These are phyloP conservation scores for Clonostachys sp. DNA, from an alignment of 2,329 filamentous ascomycete genomes.

Conservation along the genomic window DNA sequence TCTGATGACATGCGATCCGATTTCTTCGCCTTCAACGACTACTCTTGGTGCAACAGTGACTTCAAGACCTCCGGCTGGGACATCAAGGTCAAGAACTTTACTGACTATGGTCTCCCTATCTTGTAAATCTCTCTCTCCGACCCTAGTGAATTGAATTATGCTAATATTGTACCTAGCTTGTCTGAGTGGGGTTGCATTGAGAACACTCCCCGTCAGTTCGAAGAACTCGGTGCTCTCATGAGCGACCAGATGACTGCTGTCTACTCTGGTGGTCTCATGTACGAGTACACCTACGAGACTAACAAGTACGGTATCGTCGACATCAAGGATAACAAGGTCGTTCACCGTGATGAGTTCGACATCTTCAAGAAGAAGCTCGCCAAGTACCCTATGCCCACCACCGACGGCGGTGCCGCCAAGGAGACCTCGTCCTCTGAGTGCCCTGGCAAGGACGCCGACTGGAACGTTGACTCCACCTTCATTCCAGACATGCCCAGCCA, in stretches of 20 bases:
- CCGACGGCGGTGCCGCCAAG: slow-evolving; percentile 41
- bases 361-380: slow-evolving; percentile 42
- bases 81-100: slow-evolving; percentile 83
- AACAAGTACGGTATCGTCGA: slow-evolving; percentile 78
- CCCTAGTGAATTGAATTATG: background rate
- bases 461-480: slow-evolving; percentile 44
- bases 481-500: slow-evolving; percentile 47
- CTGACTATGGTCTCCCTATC: slow-evolving; percentile 80
- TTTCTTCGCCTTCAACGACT: slow-evolving; percentile 88
- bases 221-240: slow-evolving; percentile 79
- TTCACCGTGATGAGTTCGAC: slow-evolving; percentile 57
- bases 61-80: slow-evolving; percentile 76
- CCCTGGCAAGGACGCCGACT: slow-evolving; percentile 40
- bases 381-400: slow-evolving; percentile 45
- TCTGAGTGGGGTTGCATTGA: slow-evolving; percentile 91
- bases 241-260: slow-evolving; percentile 75
- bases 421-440: slow-evolving; percentile 42
- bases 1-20: slow-evolving; percentile 78
- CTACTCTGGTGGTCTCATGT: slow-evolving; percentile 94
- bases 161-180: slow-evolving; percentile 38
- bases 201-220: slow-evolving; percentile 71
- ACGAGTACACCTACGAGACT: slow-evolving; percentile 83
- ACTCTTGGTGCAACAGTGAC: slow-evolving; percentile 76
- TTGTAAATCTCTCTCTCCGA: slow-evolving; percentile 43
- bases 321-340: slow-evolving; percentile 47